phyloP scores from a whole-genome alignment of 305 asterid species.

The Ajuga reptans region DNA sequence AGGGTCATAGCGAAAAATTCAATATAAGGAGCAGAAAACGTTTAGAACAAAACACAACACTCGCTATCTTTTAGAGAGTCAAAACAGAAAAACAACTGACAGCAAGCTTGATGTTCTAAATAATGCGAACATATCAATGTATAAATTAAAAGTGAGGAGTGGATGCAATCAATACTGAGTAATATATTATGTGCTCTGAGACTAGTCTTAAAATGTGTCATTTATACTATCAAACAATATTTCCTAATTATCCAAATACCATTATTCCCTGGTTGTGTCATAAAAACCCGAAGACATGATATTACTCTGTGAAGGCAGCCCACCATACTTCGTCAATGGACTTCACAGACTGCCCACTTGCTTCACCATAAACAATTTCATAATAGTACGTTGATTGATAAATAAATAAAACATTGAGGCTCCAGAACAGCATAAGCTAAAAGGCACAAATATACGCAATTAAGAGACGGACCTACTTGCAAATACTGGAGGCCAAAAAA shows the following conservation, averaged over 20 bases:
- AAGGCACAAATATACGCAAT: background rate
- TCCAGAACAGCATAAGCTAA: background rate
- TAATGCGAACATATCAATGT: background rate
- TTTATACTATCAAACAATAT: background rate
- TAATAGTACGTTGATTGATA: background rate
- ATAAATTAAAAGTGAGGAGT: background rate
- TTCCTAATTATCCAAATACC: background rate
- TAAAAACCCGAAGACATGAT: background rate
- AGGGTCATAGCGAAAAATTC: background rate
- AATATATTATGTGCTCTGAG: background rate
- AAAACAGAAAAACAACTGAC: background rate
- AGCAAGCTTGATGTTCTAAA: background rate
- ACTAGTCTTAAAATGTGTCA: background rate
- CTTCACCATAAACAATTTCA: background rate
- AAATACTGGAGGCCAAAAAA: background rate
- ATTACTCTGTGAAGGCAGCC: background rate
- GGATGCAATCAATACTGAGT: background rate
- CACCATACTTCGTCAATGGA: background rate
- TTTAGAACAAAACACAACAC: slow-evolving; percentile 4
- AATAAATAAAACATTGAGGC: background rate
- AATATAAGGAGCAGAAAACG: background rate
- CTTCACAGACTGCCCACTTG: background rate
- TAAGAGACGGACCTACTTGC: background rate
- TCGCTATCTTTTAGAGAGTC: background rate
- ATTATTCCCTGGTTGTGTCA: background rate